phyloP scores from a whole-genome alignment of 495 filamentous ascomycete genomes.

The Neurospora sp. region DNA sequence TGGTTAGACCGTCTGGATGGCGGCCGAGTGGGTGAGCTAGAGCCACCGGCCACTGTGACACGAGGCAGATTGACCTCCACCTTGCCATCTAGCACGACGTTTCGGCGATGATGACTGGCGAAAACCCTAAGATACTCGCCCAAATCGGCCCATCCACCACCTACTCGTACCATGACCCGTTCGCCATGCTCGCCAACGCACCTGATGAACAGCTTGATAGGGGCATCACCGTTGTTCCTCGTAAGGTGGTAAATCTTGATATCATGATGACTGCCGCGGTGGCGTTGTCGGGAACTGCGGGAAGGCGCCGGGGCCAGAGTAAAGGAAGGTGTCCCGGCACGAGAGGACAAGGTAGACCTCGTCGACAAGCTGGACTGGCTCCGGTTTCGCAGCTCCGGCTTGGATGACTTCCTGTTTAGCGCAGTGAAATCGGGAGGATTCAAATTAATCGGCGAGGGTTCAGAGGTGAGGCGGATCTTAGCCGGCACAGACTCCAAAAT shows the following conservation, averaged over 20 bases:
- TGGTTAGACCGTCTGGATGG: conserved; percentile 20
- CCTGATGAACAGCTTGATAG: conserved; percentile 87
- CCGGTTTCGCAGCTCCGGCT: conserved; percentile 25
- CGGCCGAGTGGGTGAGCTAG: conserved; percentile 32
- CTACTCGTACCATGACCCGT: conserved; percentile 93
- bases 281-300: conserved; percentile 32
- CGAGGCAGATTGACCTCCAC: conserved; percentile 42
- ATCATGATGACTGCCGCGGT: conserved; percentile 44
- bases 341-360: conserved; percentile 27
- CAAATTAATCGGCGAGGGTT: conserved; percentile 32
- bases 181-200: conserved; percentile 84
- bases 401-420: conserved; percentile 27
- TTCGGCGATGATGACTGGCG: conserved; percentile 68
- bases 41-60: neutral
- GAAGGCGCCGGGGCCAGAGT: conserved; percentile 53
- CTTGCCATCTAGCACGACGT: conserved; percentile 30
- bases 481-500: conserved; percentile 74
- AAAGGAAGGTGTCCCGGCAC: conserved; percentile 56
- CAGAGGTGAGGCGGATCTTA: conserved; percentile 62
- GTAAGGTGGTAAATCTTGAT: conserved; percentile 90
- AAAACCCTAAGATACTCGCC: conserved; percentile 93
- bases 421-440: conserved; percentile 39
- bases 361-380: conserved; percentile 35
- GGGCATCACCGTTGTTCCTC: conserved; percentile 67
- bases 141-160: conserved; percentile 92